Base-by-base conservation (phyloP, 345 rosid species). In the Gossypium anomalum region DNA sequence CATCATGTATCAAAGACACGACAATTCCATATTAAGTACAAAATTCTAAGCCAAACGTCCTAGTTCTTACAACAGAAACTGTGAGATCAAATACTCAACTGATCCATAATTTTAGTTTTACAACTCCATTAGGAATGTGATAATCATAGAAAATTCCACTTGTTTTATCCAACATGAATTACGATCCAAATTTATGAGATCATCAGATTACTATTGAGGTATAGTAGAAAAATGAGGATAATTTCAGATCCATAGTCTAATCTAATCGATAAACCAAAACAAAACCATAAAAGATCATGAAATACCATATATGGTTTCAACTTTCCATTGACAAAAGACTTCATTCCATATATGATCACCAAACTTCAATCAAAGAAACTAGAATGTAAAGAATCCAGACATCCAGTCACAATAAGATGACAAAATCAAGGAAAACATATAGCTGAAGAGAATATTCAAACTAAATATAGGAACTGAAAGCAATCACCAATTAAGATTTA, bases 161-260 rank as follows among this genome's bases (percentile, higher is more conserved):
- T 19, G 38, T 47, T 9, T 11, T 14, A 67, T 55, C 22, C 57
- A 51, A 56, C 25, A 19, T 56, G 60, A 56, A 20, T 56, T 9
- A 27, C 16, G 14, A 52, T 52, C 19, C n/a, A 52, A 29, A 29
- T 29, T 44, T 58, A 20, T 58, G 9, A 41, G 52, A 59, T 15
- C 22, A 22, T 47, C 11, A 47, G 9, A 67, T 13, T 22, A 47
- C 9, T 23, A 22, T 14, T 47, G 56, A 9, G 57, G 41, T 19
- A 45, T 13, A 45, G 57, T 43, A 43, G 19, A 41, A 44, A 60
- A 43, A 44, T 44, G 22, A 58, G 13, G 60, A 49, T 22, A 70
- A 70, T n/a, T 70, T 70, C 73, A 70, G 73, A 70, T 53, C 73
- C 72, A 49, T 3, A 68, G 58, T 7, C 22, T 16, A 49, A 48